These are phyloP conservation scores for Astragalus membranaceus DNA, from an alignment of 306 rosid species.

Conservation along the genomic window DNA sequence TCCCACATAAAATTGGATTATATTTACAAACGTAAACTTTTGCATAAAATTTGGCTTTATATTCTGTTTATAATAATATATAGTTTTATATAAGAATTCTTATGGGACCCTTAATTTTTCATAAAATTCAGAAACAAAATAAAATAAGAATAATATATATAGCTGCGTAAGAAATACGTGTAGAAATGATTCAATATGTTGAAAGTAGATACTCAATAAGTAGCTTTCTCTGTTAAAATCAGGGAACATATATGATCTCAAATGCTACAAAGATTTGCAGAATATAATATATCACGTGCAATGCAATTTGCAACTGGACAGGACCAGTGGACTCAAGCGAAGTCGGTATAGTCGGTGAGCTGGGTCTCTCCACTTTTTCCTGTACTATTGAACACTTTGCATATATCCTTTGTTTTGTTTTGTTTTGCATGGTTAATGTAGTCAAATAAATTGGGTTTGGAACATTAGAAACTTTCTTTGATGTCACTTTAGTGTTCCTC, in stretches of 20 bases:
- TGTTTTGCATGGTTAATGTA: background rate
- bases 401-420: background rate
- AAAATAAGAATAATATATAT: too few species aligned
- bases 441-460: background rate
- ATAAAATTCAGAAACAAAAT: too few species aligned
- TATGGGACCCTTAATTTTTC: too few species aligned
- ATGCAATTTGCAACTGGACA: background rate
- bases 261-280: background rate
- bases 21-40: too few species aligned
- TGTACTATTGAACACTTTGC: background rate
- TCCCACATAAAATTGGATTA: too few species aligned
- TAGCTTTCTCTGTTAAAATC: too few species aligned
- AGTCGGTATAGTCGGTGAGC: background rate
- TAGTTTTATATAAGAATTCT: too few species aligned
- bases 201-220: too few species aligned
- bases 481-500: background rate
- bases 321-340: background rate
- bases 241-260: background rate
- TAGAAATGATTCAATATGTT: too few species aligned
- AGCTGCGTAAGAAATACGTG: too few species aligned
- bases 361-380: background rate
- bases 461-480: background rate
- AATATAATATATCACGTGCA: constrained; percentile 5
- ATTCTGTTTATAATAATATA: too few species aligned
- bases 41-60: too few species aligned